Evolutionary conservation across 73 alveolate genomes (phyloP).

Genomic region (Durusdinium trenchii): DNA sequence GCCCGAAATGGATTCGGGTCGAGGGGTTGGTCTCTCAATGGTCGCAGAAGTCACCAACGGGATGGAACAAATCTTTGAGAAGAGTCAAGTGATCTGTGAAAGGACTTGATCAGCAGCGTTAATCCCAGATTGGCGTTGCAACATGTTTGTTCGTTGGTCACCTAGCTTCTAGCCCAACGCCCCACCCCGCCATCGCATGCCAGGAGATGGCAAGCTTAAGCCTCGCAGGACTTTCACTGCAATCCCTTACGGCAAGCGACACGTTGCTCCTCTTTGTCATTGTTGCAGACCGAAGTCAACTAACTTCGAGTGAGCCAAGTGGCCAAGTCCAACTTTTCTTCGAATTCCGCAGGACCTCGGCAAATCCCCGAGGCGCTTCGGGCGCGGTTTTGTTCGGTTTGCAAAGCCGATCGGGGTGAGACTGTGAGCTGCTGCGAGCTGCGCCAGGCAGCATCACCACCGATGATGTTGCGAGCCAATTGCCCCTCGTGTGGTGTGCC

Average conservation of each 20-base stretch:
- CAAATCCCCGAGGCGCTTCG: background rate
- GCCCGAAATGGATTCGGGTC: background rate
- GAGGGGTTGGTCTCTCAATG: background rate
- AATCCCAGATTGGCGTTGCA: background rate
- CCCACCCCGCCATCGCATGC: background rate
- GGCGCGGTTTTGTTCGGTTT: background rate
- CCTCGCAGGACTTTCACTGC: background rate
- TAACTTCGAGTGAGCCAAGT: too few relatives aligned
- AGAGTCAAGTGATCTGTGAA: background rate
- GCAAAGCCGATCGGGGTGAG: too few relatives aligned
- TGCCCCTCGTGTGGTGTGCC: conserved; percentile 32
- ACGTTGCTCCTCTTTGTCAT: background rate
- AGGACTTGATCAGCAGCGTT: background rate
- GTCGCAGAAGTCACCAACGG: background rate
- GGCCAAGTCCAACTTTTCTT: background rate
- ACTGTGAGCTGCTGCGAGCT: background rate
- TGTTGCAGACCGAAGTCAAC: background rate
- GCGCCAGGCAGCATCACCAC: conserved; percentile 8
- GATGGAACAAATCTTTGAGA: background rate
- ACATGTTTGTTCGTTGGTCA: background rate
- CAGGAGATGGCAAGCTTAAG: conserved; percentile 72
- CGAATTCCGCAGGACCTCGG: background rate
- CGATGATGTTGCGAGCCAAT: conserved; percentile 46
- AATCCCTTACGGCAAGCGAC: background rate
- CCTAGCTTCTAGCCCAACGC: background rate